Conservation (phyloP, 148 eudicot species). For the Diospyros lotus region DNA sequence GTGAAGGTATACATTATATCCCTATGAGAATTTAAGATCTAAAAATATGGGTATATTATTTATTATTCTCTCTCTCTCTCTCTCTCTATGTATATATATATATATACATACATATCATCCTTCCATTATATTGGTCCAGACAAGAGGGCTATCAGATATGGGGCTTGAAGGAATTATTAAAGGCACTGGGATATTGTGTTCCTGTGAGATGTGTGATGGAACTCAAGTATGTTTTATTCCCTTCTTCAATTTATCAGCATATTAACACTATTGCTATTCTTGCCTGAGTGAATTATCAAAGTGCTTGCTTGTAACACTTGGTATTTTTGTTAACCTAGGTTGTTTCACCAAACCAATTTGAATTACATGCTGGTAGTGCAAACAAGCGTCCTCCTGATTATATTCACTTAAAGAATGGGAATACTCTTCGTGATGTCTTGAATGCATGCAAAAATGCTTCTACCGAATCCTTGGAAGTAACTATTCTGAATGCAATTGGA, state of each 20-base stretch:
- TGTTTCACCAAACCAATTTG: slow-evolving; percentile 61
- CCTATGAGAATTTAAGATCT: background rate
- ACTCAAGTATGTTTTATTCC: slow-evolving; percentile 36
- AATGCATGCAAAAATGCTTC: slow-evolving; percentile 49
- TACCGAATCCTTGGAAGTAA: slow-evolving; percentile 29
- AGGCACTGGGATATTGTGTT: slow-evolving; percentile 64
- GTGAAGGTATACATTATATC: slow-evolving; percentile 37
- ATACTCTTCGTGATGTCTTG: slow-evolving; percentile 57
- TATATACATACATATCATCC: too few species aligned
- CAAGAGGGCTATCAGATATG: slow-evolving; percentile 18
- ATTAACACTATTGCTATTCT: background rate
- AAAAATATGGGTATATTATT: background rate
- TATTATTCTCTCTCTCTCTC: background rate
- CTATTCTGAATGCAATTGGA: slow-evolving; percentile 38
- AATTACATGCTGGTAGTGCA: slow-evolving; percentile 73
- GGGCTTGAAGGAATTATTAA: slow-evolving; percentile 55
- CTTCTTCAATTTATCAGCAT: background rate
- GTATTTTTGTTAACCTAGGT: slow-evolving; percentile 39
- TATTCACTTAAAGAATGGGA: slow-evolving; percentile 71
- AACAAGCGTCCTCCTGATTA: slow-evolving; percentile 85
- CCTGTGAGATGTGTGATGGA: slow-evolving; percentile 55
- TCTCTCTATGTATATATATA: background rate
- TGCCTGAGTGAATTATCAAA: background rate
- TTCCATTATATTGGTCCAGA: background rate
- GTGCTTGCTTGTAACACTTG: background rate